Conservation (phyloP, 768 basidiomycete genomes). For the Daedaleopsis sinensis region DNA sequence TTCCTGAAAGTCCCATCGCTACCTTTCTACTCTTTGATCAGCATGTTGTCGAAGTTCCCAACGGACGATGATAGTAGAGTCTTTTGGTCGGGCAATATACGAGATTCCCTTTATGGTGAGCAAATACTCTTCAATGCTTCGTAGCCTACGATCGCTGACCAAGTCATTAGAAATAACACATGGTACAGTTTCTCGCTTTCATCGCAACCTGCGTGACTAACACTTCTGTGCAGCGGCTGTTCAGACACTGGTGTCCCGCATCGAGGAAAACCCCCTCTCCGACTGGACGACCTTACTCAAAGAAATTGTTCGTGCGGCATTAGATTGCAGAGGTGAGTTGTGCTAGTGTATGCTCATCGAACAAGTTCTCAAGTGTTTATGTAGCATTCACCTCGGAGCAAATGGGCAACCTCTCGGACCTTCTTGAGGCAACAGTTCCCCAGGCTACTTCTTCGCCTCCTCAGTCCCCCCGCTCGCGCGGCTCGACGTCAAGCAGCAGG, state of each 20-base stretch:
- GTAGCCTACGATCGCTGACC: neutral
- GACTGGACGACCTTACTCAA: slow-evolving; percentile 48
- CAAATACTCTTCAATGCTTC: slow-evolving; percentile 14
- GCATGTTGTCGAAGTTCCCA: slow-evolving; percentile 79
- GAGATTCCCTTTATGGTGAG: slow-evolving; percentile 72
- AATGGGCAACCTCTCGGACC: slow-evolving; percentile 47
- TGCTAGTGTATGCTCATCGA: neutral
- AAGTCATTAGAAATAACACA: slow-evolving; percentile 38
- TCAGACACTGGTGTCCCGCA: slow-evolving; percentile 58
- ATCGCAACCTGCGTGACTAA: neutral
- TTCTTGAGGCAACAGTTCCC: slow-evolving; percentile 39
- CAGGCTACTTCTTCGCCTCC: slow-evolving; percentile 27
- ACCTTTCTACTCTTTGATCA: slow-evolving; percentile 79
- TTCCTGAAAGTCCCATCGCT: slow-evolving; percentile 85
- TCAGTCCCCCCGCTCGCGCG: slow-evolving; percentile 11
- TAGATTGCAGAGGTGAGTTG: slow-evolving; percentile 60
- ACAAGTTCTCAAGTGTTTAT: slow-evolving; percentile 7
- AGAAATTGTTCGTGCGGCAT: slow-evolving; percentile 46
- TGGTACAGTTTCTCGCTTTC: slow-evolving; percentile 24
- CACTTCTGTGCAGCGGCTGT: slow-evolving; percentile 44
- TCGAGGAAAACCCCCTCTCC: slow-evolving; percentile 37
- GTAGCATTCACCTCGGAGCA: slow-evolving; percentile 71
- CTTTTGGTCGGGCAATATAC: slow-evolving; percentile 65
- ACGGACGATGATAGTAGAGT: slow-evolving; percentile 73
- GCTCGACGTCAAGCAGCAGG: slow-evolving; percentile 16